Evolutionary conservation across 176 grass and related monocot genomes (phyloP), one percentile per base, ranked within the genome.

Genomic region (Echinochloa phyllopogon): DNA sequence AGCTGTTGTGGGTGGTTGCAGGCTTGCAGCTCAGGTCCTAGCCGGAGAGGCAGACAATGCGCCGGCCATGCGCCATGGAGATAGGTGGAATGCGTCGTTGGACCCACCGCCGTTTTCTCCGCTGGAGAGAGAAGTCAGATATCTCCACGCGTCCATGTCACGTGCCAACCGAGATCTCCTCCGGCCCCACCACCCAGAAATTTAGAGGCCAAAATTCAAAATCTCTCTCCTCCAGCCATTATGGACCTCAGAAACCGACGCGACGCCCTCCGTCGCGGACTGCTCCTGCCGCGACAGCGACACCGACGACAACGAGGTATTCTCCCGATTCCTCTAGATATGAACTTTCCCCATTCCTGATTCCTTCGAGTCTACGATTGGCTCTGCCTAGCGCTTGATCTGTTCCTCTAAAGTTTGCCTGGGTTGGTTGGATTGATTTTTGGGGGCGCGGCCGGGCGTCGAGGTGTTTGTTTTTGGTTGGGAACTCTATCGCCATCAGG

Each of bases 181-280:
- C 2, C 5, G 6, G 11, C 47, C 69, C 59, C 38, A 56, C 69
- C 37, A 8, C 61, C 43, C 60, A 16, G 10, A 69, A 17, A 14
- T 48, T 13, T 42, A 72, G 18, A 23, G 3, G 21, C 20, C 2
- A 14, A 68, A 55, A 10, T 73, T 73, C 45, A 74, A 74, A 74
- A 74, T 21, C 15, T 24, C 60, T 80, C 27, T 75, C 85, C 13
- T 58, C 41, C 21, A 33, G n/a, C 42, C 61, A 61, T 51, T 76
- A 1, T 50, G 76, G 62, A 75, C n/a, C 76, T 58, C 49, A 6
- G 38, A 44, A 84, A 44, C 67, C 36, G 68, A 24, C 74, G 74
- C 74, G 66, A 53, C 74, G 25, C 52, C n/a, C 74, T 71, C 42
- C 17, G 27, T 21, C 77, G 5, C 77, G 44, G 60, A 12, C 77